phyloP scores from a whole-genome alignment of 202 grass and related monocot genomes.

The Schoenoplectus tabernaemontani region DNA sequence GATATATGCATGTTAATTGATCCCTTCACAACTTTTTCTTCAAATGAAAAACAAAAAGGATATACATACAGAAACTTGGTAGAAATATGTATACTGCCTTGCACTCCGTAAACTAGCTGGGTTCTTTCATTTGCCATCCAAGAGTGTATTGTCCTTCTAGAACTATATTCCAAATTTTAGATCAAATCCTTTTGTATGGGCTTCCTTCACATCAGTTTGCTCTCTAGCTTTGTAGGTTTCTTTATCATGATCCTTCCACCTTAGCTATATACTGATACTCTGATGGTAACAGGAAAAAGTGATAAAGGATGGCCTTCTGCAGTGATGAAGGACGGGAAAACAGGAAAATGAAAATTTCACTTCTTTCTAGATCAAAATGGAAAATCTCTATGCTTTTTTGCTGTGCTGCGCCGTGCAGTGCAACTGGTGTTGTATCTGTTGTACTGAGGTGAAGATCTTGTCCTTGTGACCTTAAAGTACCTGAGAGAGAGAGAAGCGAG shows the following conservation, averaged over 20 bases:
- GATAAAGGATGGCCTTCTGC: slow-evolving; percentile 9
- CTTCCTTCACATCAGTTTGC: background rate
- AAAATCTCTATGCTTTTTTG: slow-evolving; percentile 6
- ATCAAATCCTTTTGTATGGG: slow-evolving; percentile 5
- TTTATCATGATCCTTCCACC: slow-evolving; percentile 34
- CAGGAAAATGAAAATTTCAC: slow-evolving; percentile 20
- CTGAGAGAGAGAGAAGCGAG: slow-evolving; percentile 9
- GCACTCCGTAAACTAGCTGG: slow-evolving; percentile 41
- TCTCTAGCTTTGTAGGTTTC: slow-evolving; percentile 4
- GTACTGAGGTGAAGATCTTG: slow-evolving; percentile 86
- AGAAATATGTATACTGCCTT: slow-evolving; percentile 29
- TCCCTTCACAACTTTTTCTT: background rate
- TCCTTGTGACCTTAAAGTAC: slow-evolving; percentile 52
- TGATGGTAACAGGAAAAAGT: slow-evolving; percentile 1
- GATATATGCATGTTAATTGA: slow-evolving; percentile 16
- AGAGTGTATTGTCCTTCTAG: slow-evolving; percentile 35
- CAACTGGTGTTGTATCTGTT: slow-evolving; percentile 46
- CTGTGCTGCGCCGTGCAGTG: background rate
- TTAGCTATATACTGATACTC: slow-evolving; percentile 18
- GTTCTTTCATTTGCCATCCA: slow-evolving; percentile 56
- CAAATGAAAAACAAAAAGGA: slow-evolving; percentile 3
- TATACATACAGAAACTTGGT: slow-evolving; percentile 58
- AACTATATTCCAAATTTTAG: background rate
- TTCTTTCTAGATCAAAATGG: slow-evolving; percentile 10
- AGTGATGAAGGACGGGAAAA: slow-evolving; percentile 17